Base-by-base conservation (phyloP, 331 rosid species). In the Telfairia occidentalis region DNA sequence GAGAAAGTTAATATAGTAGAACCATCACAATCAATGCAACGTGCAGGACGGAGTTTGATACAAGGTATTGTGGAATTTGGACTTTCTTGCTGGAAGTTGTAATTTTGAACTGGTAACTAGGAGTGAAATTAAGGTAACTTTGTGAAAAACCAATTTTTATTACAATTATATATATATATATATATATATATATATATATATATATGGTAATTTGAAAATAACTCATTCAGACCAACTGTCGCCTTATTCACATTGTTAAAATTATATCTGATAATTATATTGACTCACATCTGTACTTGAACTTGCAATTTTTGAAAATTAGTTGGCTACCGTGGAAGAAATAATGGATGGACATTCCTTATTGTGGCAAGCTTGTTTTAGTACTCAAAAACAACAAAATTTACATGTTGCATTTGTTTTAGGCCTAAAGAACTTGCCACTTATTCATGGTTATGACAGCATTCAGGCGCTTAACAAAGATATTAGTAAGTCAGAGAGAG, bases 11-110 rank as follows among this genome's bases (percentile, higher is more conserved):
- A 90, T 80, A 57, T 92, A 84, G 86, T 95, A 65, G 98, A 94
- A 81, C 97, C 97, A 80, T 94, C 97, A 50, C 98, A 94, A 71
- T 88, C 98, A 53, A 94, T 94, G 98, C 97, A 94, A 83, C 95
- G 92, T 35, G 90, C 95, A 34, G 95, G 98, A 45, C 96, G 81
- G 73, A 84, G 90, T 65, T 90, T 94, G 61, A 85, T 88, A 76
- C 96, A 90, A 86, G 97, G 98, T 95, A 76, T 73, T 77, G 42
- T 13, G 67, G 43, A 29, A 67, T 46, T 59, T 16, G 16, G 48
- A 46, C 1, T 75, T 69, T 79, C 53, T 7, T 67, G 42, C 42
- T 58, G 38, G n/a, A 19, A 49, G 72, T 72, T 61, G 75, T 18
- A 28, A 70, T 70, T 46, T 29, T 46, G 42, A 26, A 46, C 40